Evolutionary conservation across 805 yeast genomes (phyloP).

Genomic region (Aciculoconidium aculeatum): DNA sequence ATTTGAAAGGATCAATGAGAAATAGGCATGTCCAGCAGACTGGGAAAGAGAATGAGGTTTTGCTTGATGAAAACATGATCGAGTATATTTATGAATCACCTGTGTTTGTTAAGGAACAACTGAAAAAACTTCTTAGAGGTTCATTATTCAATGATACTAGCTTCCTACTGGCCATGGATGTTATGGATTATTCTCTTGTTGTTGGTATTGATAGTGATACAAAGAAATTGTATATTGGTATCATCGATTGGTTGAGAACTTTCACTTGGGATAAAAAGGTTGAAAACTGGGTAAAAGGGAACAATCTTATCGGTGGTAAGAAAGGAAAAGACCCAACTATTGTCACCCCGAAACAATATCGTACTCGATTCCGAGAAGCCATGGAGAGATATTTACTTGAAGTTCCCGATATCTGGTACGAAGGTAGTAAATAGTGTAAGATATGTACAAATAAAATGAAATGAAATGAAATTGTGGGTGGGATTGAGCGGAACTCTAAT

Average conservation of each 20-base stretch:
- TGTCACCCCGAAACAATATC: slow-evolving; percentile 93
- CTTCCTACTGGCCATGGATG: slow-evolving; percentile 93
- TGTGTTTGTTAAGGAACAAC: slow-evolving; percentile 85
- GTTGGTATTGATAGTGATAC: slow-evolving; percentile 76
- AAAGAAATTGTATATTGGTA: slow-evolving; percentile 80
- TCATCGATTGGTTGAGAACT: slow-evolving; percentile 88
- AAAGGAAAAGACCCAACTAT: slow-evolving; percentile 93
- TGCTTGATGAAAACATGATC: slow-evolving; percentile 95
- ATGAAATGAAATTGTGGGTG: too few relatives aligned
- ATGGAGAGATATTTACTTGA: slow-evolving; percentile 93
- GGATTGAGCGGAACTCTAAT: too few relatives aligned
- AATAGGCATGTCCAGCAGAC: slow-evolving; percentile 96
- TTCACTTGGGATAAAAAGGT: slow-evolving; percentile 98
- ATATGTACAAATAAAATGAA: too few relatives aligned
- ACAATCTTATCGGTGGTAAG: slow-evolving; percentile 72
- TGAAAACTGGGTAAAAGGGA: slow-evolving; percentile 98
- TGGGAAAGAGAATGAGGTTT: slow-evolving; percentile 89
- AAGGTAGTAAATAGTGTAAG: slow-evolving; percentile 17
- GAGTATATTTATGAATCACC: slow-evolving; percentile 97
- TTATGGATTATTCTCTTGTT: slow-evolving; percentile 95
- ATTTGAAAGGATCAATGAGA: slow-evolving; percentile 95
- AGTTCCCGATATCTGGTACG: slow-evolving; percentile 78
- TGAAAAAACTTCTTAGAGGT: slow-evolving; percentile 77
- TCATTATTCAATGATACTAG: slow-evolving; percentile 94
- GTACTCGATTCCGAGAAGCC: slow-evolving; percentile 91